Base-by-base conservation (phyloP, 768 basidiomycete genomes). In the Tricholoma flavovirens region DNA sequence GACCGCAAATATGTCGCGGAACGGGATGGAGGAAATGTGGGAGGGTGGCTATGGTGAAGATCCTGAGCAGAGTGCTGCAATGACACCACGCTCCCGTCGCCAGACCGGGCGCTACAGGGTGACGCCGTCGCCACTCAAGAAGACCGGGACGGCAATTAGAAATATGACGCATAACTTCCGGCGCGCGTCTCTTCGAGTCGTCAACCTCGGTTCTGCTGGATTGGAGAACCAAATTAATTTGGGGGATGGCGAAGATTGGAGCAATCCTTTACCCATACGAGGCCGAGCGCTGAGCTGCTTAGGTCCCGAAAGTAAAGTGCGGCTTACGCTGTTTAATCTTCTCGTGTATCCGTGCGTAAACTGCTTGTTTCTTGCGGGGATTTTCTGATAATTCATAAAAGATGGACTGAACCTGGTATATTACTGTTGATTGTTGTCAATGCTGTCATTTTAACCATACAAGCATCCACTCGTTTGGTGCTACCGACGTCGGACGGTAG, bases 351-450 rank as follows among this genome's bases (percentile, higher is more conserved):
- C 81, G 90, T 96, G 66, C 61, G 91, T 79, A 11, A 55, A 24
- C 33, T 49, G 51, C 51, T 26, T 33, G 56, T 52, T 62, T 26
- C 33, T n/a, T 22, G 22, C 8, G 56, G 21, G 50, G 14, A 19
- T 5, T n/a, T 21, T 43, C 56, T 60, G 12, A 56, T 17, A 50
- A 30, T 33, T 22, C 9, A 21, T 56, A 8, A 17, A 62, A 93
- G 91, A 57, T 88, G 83, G 80, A 95, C 94, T 15, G 96, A 98
- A 72, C 91, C 91, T 24, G 57, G 75, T 21, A 90, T 98, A 57
- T 80, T 98, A 43, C 62, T 88, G 21, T 77, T 94, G 52, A 97
- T 98, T 66, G 78, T 98, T 55, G 58, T 87, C 59, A 88, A 97
- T 65, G 90, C 91, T 17, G 75, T 91, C 55, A 76, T 95, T 19